phyloP scores from a whole-genome alignment of 2,329 filamentous ascomycete genomes.

The Akanthomyces dipterigenus region DNA sequence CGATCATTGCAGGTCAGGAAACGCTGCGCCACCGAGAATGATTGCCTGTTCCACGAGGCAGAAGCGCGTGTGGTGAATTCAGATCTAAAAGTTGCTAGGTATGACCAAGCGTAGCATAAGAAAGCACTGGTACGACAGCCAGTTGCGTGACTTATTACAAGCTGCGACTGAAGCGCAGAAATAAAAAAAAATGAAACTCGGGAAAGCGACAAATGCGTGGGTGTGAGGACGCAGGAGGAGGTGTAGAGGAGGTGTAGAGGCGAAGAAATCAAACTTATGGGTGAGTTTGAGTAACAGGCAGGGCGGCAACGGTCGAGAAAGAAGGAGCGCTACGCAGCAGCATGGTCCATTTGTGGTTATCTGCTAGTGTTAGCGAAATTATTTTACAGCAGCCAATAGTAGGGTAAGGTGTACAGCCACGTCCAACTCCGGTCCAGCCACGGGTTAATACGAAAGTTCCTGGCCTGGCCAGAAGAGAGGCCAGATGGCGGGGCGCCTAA shows the following conservation, averaged over 20 bases:
- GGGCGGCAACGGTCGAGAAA: constrained; percentile 3
- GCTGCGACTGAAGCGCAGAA: not conserved
- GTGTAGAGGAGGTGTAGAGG: not conserved
- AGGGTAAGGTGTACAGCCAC: not conserved
- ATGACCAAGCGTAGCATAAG: not conserved
- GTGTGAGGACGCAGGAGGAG: not conserved
- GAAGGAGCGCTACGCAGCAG: not conserved
- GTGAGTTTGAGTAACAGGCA: not conserved
- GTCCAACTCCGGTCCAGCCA: not conserved
- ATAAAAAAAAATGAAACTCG: not conserved
- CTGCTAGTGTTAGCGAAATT: not conserved
- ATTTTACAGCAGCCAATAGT: not conserved
- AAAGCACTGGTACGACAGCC: not conserved
- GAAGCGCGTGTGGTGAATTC: not conserved
- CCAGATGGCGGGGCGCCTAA: not conserved
- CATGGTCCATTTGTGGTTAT: not conserved
- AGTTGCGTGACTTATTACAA: not conserved
- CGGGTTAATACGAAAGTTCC: not conserved
- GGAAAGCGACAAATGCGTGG: not conserved
- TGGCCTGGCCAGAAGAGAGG: not conserved
- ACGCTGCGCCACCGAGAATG: not conserved
- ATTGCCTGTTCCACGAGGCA: not conserved
- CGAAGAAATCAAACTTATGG: not conserved
- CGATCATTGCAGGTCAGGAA: not conserved
- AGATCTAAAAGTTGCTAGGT: not conserved